Base-by-base conservation (phyloP, 177 flowering plant genomes). In the Vitis hybrid region DNA sequence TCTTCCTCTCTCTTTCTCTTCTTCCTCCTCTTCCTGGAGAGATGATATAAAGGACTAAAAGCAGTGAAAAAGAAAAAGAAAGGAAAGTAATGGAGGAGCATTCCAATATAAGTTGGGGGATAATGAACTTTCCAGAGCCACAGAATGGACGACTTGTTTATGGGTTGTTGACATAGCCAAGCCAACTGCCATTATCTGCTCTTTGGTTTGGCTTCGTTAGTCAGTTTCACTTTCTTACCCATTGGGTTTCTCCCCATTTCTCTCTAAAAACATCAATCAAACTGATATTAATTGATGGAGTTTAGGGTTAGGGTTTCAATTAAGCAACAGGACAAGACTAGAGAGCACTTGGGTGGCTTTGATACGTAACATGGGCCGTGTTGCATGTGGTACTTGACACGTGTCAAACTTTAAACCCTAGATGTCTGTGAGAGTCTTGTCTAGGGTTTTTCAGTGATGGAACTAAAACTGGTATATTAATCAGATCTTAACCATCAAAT, bases 171-270 rank as follows among this genome's bases (percentile, higher is more conserved):
- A 72, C 68, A 77, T 52, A 3, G 64, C 71, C 62, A 70, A 67
- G 60, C 52, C 76, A 66, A 55, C 58, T 68, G 54, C 73, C 32
- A 51, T 64, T 60, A 58, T 56, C 21, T 72, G 27, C 9, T 74
- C 52, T 9, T 57, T 62, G 48, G 24, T 6, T 70, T 68, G 35
- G 73, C 71, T 70, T 75, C 30, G 60, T 65, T 75, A 69, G 66
- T 70, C 66, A 16, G 72, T 32, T 62, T 55, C 76, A 46, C 57
- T 69, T 72, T 76, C 52, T 73, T 76, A 69, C 70, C 79, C 82
- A 56, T 24, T 70, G 77, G 82, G 46, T 35, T 35, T 73, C 66
- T 65, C 52, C 67, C n/a, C 63, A n/a, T 15, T 10, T 66, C 60
- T 52, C 60, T 66, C 35, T 40, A 15, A 24, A 48, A 12, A 4